Conservation (phyloP, 2,329 filamentous ascomycete genomes). For the Penicillium sp. region DNA sequence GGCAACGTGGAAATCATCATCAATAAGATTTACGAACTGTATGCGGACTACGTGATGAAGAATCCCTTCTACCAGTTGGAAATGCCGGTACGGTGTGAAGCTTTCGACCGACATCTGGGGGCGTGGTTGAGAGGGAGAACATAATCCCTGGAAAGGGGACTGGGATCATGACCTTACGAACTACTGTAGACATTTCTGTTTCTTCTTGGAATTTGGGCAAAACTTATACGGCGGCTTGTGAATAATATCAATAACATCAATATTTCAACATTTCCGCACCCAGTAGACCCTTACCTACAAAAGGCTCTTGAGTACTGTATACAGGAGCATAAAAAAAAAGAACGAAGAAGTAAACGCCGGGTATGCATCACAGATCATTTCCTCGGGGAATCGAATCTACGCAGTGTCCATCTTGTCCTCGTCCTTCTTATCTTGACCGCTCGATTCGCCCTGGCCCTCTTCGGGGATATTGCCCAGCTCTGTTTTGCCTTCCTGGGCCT, state of each 20-base stretch:
- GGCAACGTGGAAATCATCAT: constrained; percentile 78
- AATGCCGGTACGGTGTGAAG: constrained; percentile 93
- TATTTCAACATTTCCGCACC: constrained; percentile 16
- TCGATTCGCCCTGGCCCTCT: constrained; percentile 63
- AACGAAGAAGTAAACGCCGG: constrained; percentile 29
- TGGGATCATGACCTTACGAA: constrained; percentile 22
- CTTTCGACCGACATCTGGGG: constrained; percentile 80
- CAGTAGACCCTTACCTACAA: constrained; percentile 9
- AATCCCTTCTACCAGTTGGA: constrained; percentile 98
- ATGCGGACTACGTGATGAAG: constrained; percentile 98
- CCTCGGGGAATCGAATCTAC: constrained; percentile 39
- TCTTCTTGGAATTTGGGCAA: constrained; percentile 6
- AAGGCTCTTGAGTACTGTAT: constrained; percentile 13
- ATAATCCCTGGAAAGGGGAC: constrained; percentile 28
- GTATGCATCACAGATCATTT: constrained; percentile 36
- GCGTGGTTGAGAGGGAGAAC: constrained; percentile 66
- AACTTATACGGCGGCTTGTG: constrained; percentile 5
- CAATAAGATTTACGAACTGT: constrained; percentile 84
- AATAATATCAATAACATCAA: constrained; percentile 22
- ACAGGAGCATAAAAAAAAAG: constrained; percentile 15
- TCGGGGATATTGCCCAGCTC: constrained; percentile 77
- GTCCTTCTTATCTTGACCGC: constrained; percentile 53
- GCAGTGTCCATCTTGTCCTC: constrained; percentile 89
- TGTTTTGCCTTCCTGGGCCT: constrained; percentile 65
- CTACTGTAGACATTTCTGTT: constrained; percentile 16